Evolutionary conservation across 2,329 filamentous ascomycete species (phyloP), one percentile per base, ranked within the genome.

Genomic region (Colletotrichum echinochloae): DNA sequence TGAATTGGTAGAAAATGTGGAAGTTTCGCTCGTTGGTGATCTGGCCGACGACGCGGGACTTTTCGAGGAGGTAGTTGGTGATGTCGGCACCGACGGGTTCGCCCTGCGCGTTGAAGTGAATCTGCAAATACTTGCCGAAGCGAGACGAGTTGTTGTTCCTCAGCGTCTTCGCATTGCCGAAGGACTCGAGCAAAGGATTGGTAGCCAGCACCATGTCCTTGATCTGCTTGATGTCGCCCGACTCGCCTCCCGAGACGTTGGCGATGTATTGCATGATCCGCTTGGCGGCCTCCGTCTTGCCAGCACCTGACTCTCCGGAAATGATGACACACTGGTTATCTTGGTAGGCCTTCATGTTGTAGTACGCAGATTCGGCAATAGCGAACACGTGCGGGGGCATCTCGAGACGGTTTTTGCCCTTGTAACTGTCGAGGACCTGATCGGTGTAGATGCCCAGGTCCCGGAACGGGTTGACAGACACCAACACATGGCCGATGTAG

Each of bases 301-400:
- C 96, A 41, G 96, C 96, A 79, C 96, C 96, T 3, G 96, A 98
- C 83, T 99, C 96, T 79, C 96, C 96, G 5, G 96, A 98, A 76
- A 99, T 99, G 82, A 99, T 99, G 75, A 99, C 95, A 84, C 96
- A 98, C 82, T 99, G 96, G 84, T 98, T 98, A 76, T 98, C 96
- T 78, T 94, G 94, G 87, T 99, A 99, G 56, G 95, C 95, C 82
- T 98, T 98, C 96, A 99, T 98, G 85, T 99, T 98, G 85, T 98
- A 98, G 86, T 99, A 99, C 65, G 95, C 83, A 9, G 95, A 92
- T 83, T 99, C 96, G 79, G 96, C 96, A 78, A 99, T 96, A 72
- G 94, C 95, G 81, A 98, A 99, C 75, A 99, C 96, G 82, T 99
- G 96, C 11, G 96, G 96, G 35, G 94, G 93, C 84, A 94, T 90